Evolutionary conservation across 495 filamentous ascomycete genomes (phyloP).

Genomic region (Parathielavia hyrcaniae): DNA sequence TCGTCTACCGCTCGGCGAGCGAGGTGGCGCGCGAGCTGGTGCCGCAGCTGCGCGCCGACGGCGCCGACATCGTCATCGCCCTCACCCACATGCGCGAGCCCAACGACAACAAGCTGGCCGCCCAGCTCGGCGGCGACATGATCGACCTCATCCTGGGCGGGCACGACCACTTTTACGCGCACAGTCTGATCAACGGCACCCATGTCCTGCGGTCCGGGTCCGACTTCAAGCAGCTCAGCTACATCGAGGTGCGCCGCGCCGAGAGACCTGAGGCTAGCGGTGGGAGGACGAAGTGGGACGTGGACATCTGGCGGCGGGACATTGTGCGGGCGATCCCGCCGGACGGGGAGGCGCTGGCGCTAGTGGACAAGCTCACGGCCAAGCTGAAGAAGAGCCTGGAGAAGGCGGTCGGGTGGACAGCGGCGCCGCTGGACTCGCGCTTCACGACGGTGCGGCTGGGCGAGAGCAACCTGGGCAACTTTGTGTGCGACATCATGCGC

Average conservation of each 20-base stretch:
- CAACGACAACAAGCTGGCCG: constrained; percentile 75
- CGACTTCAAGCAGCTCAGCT: constrained; percentile 87
- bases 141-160: constrained; percentile 84
- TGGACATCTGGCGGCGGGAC: constrained; percentile 70
- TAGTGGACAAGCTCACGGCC: constrained; percentile 63
- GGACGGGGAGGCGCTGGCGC: constrained; percentile 47
- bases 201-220: constrained; percentile 78
- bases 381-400: constrained; percentile 67
- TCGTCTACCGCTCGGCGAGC: constrained; percentile 73
- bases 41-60: constrained; percentile 62
- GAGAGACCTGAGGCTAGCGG: constrained; percentile 36
- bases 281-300: constrained; percentile 61
- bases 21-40: constrained; percentile 64
- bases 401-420: constrained; percentile 77
- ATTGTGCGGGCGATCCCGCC: constrained; percentile 59
- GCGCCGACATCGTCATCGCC: constrained; percentile 73
- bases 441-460: constrained; percentile 71
- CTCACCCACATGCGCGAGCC: constrained; percentile 83
- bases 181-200: constrained; percentile 65
- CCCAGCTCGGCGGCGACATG: constrained; percentile 52
- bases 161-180: constrained; percentile 83
- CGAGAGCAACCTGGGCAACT: constrained; percentile 84
- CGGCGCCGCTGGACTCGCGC: constrained; percentile 70
- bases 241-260: constrained; percentile 65
- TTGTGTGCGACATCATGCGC: constrained; percentile 85